Evolutionary conservation across 2,329 filamentous ascomycete species (phyloP), one percentile per base, ranked within the genome.

Genomic region (Bimuria novae-zelandiae): DNA sequence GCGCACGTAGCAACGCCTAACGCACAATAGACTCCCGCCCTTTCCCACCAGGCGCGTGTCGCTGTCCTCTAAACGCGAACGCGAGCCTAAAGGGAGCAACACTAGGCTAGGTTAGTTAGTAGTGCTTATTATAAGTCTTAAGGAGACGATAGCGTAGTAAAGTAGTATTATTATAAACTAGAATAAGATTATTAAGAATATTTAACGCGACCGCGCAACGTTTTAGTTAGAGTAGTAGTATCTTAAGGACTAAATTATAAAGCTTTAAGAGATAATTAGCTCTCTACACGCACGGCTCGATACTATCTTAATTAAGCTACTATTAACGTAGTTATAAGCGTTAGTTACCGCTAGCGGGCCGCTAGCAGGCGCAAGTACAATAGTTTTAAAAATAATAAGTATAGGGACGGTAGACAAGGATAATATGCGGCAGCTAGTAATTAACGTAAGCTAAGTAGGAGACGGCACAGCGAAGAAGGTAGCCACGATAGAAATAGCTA

Each of bases 221-320:
- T n/a, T n/a, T n/a, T n/a, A n/a, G n/a, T n/a, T n/a, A n/a, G 51
- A 56, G 40, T 51, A 51, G 19, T 33, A 54, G 44, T 14, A 37
- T 32, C 46, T 53, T 37, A 53, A 45, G 22, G 25, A 44, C 46
- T 16, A 49, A 32, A 49, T 44, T 17, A 23, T 45, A 11, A 40
- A 51, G 29, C 48, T 51, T 3, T 39, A 51, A 19, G 43, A 48
- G 21, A 48, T 21, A 11, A 48, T 52, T 19, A 10, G 22, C 39
- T 37, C 27, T 22, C 44, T 52, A 12, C 50, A 36, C 29, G 27
- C 50, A 22, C 50, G 46, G 23, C 54, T 56, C 27, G 41, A 56
- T 33, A 53, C 50, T 19, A 45, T 30, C 33, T 57, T 37, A n/a
- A 45, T 49, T 12, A 6, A 27, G 29, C 51, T 46, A 7, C 54